These are phyloP conservation scores for Colletotrichum filicis DNA, from an alignment of 2,329 filamentous ascomycete genomes.

Conservation along the genomic window DNA sequence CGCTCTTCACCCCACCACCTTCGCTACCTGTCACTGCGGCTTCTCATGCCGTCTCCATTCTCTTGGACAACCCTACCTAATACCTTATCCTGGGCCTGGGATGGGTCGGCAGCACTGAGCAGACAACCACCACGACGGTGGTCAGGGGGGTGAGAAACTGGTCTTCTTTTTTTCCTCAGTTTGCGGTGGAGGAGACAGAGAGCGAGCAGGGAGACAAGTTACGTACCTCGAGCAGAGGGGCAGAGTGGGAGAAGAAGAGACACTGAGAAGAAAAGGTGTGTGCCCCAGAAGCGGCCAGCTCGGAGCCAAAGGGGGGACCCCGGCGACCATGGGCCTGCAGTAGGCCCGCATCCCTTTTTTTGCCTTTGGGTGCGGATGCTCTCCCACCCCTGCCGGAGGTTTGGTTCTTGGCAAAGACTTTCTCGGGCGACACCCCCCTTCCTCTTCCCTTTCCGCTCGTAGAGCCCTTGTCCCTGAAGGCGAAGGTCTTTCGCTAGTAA, in stretches of 20 bases:
- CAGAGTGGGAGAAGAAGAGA: conserved; percentile 1
- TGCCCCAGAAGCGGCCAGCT: conserved; percentile 22
- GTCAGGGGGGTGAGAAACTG: neutral
- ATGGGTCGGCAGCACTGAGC: neutral
- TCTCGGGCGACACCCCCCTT: conserved; percentile 1
- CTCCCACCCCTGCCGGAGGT: conserved; percentile 21
- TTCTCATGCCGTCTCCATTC: conserved; percentile 5
- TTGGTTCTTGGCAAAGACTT: conserved; percentile 20
- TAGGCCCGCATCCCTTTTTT: conserved; percentile 26
- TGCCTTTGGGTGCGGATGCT: conserved; percentile 22
- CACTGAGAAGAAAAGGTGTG: neutral
- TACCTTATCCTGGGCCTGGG: neutral
- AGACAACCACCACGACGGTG: neutral
- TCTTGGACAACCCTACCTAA: neutral
- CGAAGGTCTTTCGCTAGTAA: conserved; percentile 10
- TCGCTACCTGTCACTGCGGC: conserved; percentile 14
- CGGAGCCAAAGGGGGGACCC: conserved; percentile 13
- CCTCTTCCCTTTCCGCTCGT: neutral
- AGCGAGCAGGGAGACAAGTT: neutral
- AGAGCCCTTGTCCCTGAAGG: conserved; percentile 17
- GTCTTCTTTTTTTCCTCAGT: neutral
- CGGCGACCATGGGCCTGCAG: conserved; percentile 16
- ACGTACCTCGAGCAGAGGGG: neutral
- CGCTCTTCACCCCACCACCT: conserved; percentile 1
- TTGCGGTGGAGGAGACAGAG: neutral